These are phyloP conservation scores for Neurospora tetraspora DNA, from an alignment of 495 filamentous ascomycete genomes.

Conservation along the genomic window DNA sequence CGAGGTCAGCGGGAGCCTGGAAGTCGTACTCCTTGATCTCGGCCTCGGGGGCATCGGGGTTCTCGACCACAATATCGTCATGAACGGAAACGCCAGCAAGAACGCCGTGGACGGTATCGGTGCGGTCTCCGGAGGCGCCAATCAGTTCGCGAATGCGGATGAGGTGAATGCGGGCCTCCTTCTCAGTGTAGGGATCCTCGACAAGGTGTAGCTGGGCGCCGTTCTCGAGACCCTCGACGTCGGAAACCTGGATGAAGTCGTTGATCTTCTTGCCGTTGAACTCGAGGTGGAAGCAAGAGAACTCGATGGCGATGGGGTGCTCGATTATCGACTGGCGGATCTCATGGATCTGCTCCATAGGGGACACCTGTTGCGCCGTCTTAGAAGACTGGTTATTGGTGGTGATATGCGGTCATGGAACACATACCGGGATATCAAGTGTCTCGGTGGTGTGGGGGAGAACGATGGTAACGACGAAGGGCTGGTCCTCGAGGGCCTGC, in stretches of 20 bases:
- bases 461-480: constrained; percentile 53
- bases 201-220: constrained; percentile 71
- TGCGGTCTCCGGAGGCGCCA: constrained; percentile 78
- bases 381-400: constrained; percentile 12
- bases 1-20: constrained; percentile 51
- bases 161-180: constrained; percentile 91
- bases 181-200: constrained; percentile 97
- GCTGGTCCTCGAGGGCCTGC: constrained; percentile 31
- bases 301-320: constrained; percentile 84
- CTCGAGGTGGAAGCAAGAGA: constrained; percentile 98
- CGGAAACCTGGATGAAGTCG: constrained; percentile 88
- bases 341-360: constrained; percentile 94
- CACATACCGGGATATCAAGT: constrained; percentile 70
- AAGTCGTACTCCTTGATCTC: constrained; percentile 66
- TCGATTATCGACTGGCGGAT: constrained; percentile 95
- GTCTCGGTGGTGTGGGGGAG: constrained; percentile 72
- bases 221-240: constrained; percentile 66
- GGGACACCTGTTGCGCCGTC: constrained; percentile 56
- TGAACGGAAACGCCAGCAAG: constrained; percentile 80
- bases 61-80: constrained; percentile 52
- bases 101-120: constrained; percentile 81
- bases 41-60: constrained; percentile 23
- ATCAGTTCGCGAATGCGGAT: constrained; percentile 85
- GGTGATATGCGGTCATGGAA: constrained; percentile 6
- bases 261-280: constrained; percentile 77